A percentile compares a stretch with the other conserved stretches of the same genome.
Evolutionary conservation across 768 basidiomycete genomes (phyloP).

Genomic region (Tremella fuciformis): DNA sequence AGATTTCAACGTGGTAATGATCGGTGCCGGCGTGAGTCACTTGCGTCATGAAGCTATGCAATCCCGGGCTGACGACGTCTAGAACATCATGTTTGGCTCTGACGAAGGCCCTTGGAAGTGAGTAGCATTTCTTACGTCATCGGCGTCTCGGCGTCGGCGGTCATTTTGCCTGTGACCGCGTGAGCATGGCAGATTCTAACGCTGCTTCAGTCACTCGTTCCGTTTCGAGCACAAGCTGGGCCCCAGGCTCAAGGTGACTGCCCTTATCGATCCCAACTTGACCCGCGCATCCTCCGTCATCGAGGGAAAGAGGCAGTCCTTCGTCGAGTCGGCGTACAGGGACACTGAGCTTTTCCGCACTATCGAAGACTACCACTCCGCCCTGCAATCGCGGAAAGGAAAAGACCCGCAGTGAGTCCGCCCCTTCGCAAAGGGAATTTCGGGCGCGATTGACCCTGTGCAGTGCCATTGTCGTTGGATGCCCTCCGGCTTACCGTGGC

Average conservation of each 20-base stretch:
- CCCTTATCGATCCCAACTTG: conserved; percentile 83
- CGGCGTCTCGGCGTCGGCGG: neutral
- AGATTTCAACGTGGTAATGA: conserved; percentile 88
- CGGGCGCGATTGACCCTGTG: conserved; percentile 8
- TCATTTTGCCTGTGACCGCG: neutral
- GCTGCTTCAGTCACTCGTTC: conserved; percentile 54
- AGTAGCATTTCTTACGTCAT: conserved; percentile 14
- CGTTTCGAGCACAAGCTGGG: conserved; percentile 75
- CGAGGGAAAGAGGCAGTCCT: conserved; percentile 80
- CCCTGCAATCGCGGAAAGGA: conserved; percentile 58
- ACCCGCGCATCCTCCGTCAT: conserved; percentile 79
- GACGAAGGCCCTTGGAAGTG: conserved; percentile 53
- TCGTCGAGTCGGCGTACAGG: conserved; percentile 89
- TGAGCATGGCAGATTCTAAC: conserved; percentile 7
- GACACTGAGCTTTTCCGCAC: conserved; percentile 78
- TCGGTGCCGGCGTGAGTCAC: conserved; percentile 70
- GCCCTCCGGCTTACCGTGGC: conserved; percentile 91
- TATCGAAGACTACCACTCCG: conserved; percentile 74
- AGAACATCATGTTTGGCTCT: conserved; percentile 95
- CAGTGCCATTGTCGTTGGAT: conserved; percentile 81
- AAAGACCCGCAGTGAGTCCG: conserved; percentile 59
- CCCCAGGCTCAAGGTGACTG: conserved; percentile 89
- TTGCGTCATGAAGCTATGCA: neutral
- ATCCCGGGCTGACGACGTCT: conserved; percentile 11
- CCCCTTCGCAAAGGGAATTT: neutral